phyloP scores from a whole-genome alignment of 495 filamentous ascomycete genomes.

The Xylaria grammica region DNA sequence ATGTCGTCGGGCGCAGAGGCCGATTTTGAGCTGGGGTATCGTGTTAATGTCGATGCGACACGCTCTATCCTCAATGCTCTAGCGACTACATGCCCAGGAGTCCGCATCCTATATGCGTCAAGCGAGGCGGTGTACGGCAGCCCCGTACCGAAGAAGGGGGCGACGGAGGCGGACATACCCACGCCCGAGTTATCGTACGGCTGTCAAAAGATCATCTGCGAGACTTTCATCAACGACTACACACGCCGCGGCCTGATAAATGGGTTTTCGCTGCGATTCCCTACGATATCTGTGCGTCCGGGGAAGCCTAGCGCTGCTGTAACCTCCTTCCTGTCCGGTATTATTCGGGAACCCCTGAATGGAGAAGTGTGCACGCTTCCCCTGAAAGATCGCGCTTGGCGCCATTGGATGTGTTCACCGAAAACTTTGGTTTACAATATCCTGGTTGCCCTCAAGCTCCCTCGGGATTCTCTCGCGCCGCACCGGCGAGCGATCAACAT shows the following conservation, averaged over 20 bases:
- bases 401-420: constrained; percentile 66
- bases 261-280: constrained; percentile 61
- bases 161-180: constrained; percentile 46
- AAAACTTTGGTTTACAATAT: constrained; percentile 65
- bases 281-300: constrained; percentile 67
- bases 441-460: constrained; percentile 55
- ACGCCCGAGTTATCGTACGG: constrained; percentile 66
- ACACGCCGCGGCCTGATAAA: constrained; percentile 64
- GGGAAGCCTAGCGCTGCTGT: constrained; percentile 67
- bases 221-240: constrained; percentile 69
- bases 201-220: constrained; percentile 65
- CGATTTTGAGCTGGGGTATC: constrained; percentile 66
- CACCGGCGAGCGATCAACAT: constrained; percentile 58
- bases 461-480: constrained; percentile 46
- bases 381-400: constrained; percentile 27
- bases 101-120: constrained; percentile 58
- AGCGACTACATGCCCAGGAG: constrained; percentile 58
- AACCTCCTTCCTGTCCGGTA: constrained; percentile 66
- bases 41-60: constrained; percentile 66
- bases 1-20: constrained; percentile 68
- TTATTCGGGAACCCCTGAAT: constrained; percentile 66
- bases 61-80: constrained; percentile 62
- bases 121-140: constrained; percentile 59
- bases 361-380: constrained; percentile 20
- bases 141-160: too few species aligned